Evolutionary conservation across 2,329 filamentous ascomycete genomes (phyloP).

Genomic region (Ophiostoma ips): DNA sequence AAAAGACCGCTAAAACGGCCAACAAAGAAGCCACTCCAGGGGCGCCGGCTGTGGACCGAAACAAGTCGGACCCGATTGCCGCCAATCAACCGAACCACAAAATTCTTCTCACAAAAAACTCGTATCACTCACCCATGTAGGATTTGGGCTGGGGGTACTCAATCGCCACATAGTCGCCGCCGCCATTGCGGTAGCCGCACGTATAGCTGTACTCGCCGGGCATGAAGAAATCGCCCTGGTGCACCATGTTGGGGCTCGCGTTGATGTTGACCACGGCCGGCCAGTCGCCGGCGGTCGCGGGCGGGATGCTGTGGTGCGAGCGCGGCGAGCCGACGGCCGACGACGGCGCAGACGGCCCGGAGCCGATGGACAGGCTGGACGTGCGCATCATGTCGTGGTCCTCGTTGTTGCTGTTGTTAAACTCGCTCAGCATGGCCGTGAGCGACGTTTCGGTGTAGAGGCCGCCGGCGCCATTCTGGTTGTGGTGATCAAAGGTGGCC

Average conservation of each 20-base stretch:
- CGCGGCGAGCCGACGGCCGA: constrained; percentile 55
- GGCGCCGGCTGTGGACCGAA: no score
- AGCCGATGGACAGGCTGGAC: constrained; percentile 45
- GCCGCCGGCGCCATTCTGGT: no score
- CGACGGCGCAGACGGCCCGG: constrained; percentile 48
- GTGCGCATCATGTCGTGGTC: constrained; percentile 36
- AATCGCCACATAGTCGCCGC: constrained; percentile 37
- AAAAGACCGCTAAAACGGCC: neutral
- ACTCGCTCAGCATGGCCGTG: constrained; percentile 29
- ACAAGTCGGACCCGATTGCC: no score
- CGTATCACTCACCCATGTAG: constrained; percentile 35
- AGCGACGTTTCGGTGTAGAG: constrained; percentile 32
- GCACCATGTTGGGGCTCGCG: constrained; percentile 50
- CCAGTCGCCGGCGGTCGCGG: constrained; percentile 47
- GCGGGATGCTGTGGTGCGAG: constrained; percentile 40
- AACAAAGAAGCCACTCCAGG: constrained; percentile 13
- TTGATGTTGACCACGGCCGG: constrained; percentile 38
- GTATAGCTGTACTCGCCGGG: constrained; percentile 44
- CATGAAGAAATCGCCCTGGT: constrained; percentile 38
- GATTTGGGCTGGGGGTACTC: constrained; percentile 35
- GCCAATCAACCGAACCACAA: no score
- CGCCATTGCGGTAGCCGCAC: constrained; percentile 17
- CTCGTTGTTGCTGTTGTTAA: constrained; percentile 19
- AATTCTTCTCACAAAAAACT: neutral
- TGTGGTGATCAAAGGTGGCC: constrained; percentile 28